Base-by-base conservation (phyloP, 78 protist genomes). In the Emiliania huxleyi region DNA sequence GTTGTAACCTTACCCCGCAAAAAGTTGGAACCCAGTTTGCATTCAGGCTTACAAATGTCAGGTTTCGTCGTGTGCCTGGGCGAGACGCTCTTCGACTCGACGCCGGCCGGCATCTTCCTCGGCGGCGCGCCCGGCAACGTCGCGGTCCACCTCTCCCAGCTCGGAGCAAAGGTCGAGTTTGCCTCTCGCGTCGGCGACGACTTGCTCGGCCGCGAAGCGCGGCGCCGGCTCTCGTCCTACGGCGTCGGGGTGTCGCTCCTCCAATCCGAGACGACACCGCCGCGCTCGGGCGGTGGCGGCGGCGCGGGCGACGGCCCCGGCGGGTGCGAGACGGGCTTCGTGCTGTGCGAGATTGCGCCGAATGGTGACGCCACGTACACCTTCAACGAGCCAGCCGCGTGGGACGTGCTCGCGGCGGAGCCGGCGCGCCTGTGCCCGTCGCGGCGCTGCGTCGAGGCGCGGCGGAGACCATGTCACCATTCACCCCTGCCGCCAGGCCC, bases 51-150 rank as follows among this genome's bases (percentile, higher is more conserved):
- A n/a, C n/a, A n/a, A n/a, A n/a, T n/a, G n/a, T n/a, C n/a, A n/a
- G n/a, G n/a, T n/a, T n/a, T n/a, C n/a, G n/a, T n/a, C n/a, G n/a
- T n/a, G n/a, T n/a, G n/a, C n/a, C n/a, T 71, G 40, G 81, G 81
- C 42, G 81, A 71, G 81, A 37, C 45, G 44, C 42, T 71, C 45
- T 71, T 29, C 45, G 81, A 71, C 42, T 35, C 40, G 3, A 35
- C n/a, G 35, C 81, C 81, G 40, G 2, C 45, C 81, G 81, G 42
- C 18, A 37, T 29, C 81, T 71, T n/a, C 22, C 81, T 71, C 42
- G 81, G 81, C 5, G 81, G 81, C 81, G 81, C 81, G 81, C 81
- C 81, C 40, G 40, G 15, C 42, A 71, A 71, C 81, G 81, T 71
- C 33, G 81, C 81, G 42, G 5, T 15, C 45, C 81, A 71, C 81